These are phyloP conservation scores for Penicillium sp. DNA, from an alignment of 2,329 filamentous ascomycete genomes.

Conservation along the genomic window DNA sequence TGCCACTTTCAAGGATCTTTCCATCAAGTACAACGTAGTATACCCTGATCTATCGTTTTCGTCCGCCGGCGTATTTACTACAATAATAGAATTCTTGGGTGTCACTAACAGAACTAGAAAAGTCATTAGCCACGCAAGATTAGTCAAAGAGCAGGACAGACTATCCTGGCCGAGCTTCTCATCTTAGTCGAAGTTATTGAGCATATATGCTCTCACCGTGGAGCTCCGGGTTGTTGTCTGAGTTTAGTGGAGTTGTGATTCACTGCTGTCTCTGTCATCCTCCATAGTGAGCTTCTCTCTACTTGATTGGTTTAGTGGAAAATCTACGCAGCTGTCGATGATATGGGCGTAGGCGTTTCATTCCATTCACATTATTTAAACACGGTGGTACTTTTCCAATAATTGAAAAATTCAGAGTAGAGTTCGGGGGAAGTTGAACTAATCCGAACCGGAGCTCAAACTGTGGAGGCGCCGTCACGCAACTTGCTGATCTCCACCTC, in stretches of 20 bases:
- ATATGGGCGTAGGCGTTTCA: background rate
- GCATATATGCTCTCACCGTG: background rate
- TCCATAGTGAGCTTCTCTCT: background rate
- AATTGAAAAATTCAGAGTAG: background rate
- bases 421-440: background rate
- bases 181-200: background rate
- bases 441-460: constrained; percentile 1
- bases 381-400: background rate
- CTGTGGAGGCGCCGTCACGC: constrained; percentile 14
- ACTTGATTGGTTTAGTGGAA: background rate
- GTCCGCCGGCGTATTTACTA: too few species aligned
- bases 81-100: too few species aligned
- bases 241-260: background rate
- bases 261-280: background rate
- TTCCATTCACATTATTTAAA: background rate
- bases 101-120: too few species aligned
- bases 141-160: too few species aligned
- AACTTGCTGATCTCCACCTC: constrained; percentile 12
- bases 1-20: too few species aligned
- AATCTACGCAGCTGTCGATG: background rate
- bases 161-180: background rate
- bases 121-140: too few species aligned
- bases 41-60: too few species aligned
- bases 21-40: too few species aligned
- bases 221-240: background rate